Base-by-base conservation (phyloP, 345 rosid genomes). In the Abelmoschus esculentus region DNA sequence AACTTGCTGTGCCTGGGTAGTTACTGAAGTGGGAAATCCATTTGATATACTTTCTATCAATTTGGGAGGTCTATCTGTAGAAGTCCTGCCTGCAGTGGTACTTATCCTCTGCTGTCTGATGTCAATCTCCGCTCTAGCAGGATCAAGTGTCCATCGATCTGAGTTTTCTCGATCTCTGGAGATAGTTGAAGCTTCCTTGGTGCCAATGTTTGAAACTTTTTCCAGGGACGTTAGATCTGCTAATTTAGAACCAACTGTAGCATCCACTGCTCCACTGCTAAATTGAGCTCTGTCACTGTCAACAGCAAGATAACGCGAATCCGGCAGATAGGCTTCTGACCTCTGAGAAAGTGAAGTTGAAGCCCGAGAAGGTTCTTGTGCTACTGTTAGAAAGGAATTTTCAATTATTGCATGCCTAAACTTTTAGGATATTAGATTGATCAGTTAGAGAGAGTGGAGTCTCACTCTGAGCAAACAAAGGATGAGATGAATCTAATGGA, bases 61-160 rank as follows among this genome's bases (percentile, higher is more conserved):
- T 75, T 89, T 93, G 67, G 83, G 88, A 69, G 88, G 91, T 83
- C 90, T 84, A 54, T 91, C 98, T 3, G 83, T 84, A 50, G 97
- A 89, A 66, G 81, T 76, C 78, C 95, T 84, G 70, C 78, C 86
- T 13, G 74, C 79, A 2, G 90, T 80, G 69, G 66, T 83, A 61
- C 84, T 54, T 40, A 75, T 61, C 57, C 86, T 81, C 59, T 83
- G 96, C 76, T 78, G 89, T 69, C 84, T 86, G 52, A 58, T 77
- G 72, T 92, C 98, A 64, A 70, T 66, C 34, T 91, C 96, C 9
- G 82, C 74, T 65, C 84, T 75, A 29, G 73, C 61, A 65, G 80
- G 75, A 73, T 83, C 83, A 69, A 49, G 32, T 73, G 76, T 81
- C 89, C 83, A 74, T 19, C 76, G 69, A 63, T 84, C 88, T 52